These are phyloP conservation scores for Sesbania bispinosa DNA, from an alignment of 306 rosid genomes.

Conservation along the genomic window DNA sequence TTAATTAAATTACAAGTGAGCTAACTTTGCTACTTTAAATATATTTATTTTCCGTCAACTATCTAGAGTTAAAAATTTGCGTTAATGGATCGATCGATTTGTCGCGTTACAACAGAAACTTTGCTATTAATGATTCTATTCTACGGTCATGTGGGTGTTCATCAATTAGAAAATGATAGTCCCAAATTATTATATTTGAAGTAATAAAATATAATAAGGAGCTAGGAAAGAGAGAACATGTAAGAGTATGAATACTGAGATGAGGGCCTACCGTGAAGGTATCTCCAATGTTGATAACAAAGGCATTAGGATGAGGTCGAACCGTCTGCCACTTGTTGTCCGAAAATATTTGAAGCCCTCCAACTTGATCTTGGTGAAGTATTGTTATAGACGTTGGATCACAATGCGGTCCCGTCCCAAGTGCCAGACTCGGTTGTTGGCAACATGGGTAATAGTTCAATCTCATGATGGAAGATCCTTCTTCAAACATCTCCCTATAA, in stretches of 20 bases:
- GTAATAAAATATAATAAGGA: too few species aligned
- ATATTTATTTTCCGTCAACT: too few species aligned
- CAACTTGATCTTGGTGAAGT: slow-evolving; percentile 70
- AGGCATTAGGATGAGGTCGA: slow-evolving; percentile 46
- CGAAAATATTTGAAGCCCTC: slow-evolving; percentile 68
- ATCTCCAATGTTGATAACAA: slow-evolving; percentile 77
- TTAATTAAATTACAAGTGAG: too few species aligned
- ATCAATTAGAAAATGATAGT: too few species aligned
- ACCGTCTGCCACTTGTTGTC: slow-evolving; percentile 54
- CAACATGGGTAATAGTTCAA: slow-evolving; percentile 75
- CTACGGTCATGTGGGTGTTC: too few species aligned
- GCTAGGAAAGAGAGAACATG: background rate
- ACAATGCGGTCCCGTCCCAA: slow-evolving; percentile 83
- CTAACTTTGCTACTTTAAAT: too few species aligned
- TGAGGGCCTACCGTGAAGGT: slow-evolving; percentile 51
- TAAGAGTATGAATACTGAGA: background rate
- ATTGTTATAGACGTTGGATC: slow-evolving; percentile 76
- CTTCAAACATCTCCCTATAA: slow-evolving; percentile 51
- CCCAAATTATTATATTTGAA: too few species aligned
- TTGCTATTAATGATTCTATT: too few species aligned
- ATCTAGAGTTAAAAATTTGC: too few species aligned
- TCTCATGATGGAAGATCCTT: slow-evolving; percentile 61
- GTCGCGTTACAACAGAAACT: too few species aligned
- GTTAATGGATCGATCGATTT: too few species aligned
- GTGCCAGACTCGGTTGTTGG: slow-evolving; percentile 40